phyloP scores from a whole-genome alignment of 2,329 filamentous ascomycete species.

The Fusarium concolor region DNA sequence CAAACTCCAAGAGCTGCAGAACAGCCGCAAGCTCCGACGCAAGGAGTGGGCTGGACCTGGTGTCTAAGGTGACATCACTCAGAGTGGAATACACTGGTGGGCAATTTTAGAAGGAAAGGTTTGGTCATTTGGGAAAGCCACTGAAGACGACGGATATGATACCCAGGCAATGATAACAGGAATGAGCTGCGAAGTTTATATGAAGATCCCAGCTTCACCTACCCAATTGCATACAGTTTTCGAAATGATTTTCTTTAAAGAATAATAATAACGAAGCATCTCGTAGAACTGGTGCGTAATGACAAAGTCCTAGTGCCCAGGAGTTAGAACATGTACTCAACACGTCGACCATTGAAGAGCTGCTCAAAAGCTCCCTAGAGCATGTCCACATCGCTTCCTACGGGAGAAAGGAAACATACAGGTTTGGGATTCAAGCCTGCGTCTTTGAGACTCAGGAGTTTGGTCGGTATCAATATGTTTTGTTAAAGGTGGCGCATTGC shows the following conservation, averaged over 20 bases:
- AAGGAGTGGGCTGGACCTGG: conserved; percentile 47
- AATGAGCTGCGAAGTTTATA: neutral
- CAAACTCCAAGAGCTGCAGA: conserved; percentile 44
- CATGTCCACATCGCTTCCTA: neutral
- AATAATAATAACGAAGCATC: neutral
- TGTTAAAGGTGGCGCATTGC: neutral
- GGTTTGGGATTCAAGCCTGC: too few species aligned
- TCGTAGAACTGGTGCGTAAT: neutral
- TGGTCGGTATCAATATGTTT: too few species aligned
- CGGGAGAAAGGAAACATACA: neutral
- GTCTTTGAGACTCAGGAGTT: too few species aligned
- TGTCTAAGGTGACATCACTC: neutral
- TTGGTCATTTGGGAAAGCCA: neutral
- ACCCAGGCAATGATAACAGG: neutral
- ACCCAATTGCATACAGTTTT: neutral
- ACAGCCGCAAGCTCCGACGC: conserved; percentile 44
- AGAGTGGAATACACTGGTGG: neutral
- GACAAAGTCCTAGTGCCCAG: too few species aligned
- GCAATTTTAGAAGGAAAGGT: neutral
- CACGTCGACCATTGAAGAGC: too few species aligned
- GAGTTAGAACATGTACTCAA: too few species aligned
- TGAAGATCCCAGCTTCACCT: neutral
- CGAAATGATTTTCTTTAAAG: neutral
- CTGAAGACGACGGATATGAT: neutral
- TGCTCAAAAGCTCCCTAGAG: too few species aligned